A percentile compares a stretch with the other conserved stretches of the same genome.
These are phyloP conservation scores for Saccharum spontaneum DNA, from an alignment of 176 grass and related monocot species.

Conservation along the genomic window DNA sequence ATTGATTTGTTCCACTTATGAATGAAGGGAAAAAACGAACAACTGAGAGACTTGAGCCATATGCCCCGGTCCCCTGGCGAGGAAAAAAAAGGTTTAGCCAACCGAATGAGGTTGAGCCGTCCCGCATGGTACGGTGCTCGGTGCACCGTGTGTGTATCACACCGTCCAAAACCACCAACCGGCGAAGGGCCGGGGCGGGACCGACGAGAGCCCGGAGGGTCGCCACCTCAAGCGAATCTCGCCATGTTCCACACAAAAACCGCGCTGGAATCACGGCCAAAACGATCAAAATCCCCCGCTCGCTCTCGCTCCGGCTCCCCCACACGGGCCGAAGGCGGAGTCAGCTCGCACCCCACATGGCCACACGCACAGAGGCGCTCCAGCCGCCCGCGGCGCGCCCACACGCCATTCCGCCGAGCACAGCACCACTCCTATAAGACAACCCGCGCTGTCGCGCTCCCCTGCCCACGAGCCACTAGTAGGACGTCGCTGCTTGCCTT, in stretches of 20 bases:
- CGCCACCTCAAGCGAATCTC: constrained; percentile 18
- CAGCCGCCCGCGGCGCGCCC: constrained; percentile 6
- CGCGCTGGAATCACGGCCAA: not conserved
- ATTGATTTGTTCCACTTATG: not conserved
- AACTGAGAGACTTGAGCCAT: not conserved
- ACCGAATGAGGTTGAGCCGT: constrained; percentile 21
- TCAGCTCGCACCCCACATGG: not conserved
- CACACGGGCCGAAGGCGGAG: not conserved
- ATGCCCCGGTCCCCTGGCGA: not conserved
- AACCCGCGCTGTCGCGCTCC: not conserved
- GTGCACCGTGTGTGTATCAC: not conserved
- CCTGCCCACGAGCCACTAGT: not conserved
- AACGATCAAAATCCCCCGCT: constrained; percentile 6
- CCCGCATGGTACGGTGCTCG: not conserved
- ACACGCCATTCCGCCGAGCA: not conserved
- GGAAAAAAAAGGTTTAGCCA: not conserved
- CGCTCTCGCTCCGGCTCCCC: not conserved
- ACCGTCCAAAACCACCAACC: constrained; percentile 22
- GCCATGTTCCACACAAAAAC: not conserved
- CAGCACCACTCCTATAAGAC: constrained; percentile 6
- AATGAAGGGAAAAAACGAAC: too few relatives aligned
- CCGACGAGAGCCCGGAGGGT: not conserved
- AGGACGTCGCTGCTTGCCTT: not conserved
- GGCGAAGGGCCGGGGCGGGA: not conserved
- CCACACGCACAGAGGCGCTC: not conserved